phyloP scores from a whole-genome alignment of 2,329 filamentous ascomycete genomes.

The Stagonosporopsis cucurbitacearum region DNA sequence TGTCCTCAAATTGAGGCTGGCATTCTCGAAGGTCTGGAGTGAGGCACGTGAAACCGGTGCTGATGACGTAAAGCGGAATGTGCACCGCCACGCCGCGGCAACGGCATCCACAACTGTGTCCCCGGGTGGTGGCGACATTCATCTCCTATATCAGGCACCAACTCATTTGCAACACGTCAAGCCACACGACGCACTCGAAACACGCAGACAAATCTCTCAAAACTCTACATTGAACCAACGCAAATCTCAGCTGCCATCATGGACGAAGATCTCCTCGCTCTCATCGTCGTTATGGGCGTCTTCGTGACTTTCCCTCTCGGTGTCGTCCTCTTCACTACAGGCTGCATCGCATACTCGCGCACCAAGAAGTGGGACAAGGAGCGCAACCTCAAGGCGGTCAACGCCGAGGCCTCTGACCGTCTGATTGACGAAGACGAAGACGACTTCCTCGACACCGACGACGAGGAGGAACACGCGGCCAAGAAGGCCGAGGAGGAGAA shows the following conservation, averaged over 20 bases:
- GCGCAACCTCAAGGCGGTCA: constrained; percentile 32
- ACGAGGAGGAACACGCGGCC: constrained; percentile 37
- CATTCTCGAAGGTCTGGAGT: not conserved
- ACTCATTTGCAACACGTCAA: not conserved
- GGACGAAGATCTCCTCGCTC: constrained; percentile 39
- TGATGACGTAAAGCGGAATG: constrained; percentile 17
- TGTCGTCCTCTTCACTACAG: constrained; percentile 31
- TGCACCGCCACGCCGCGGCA: constrained; percentile 15
- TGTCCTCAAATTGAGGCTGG: not conserved
- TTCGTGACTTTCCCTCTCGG: constrained; percentile 35
- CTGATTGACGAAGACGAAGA: constrained; percentile 30
- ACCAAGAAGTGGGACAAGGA: constrained; percentile 42
- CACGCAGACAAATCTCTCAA: not conserved
- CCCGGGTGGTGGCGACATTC: constrained; percentile 15
- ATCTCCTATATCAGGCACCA: constrained; percentile 21
- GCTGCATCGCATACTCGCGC: constrained; percentile 37
- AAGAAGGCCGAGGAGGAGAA: constrained; percentile 39
- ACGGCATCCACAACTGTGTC: constrained; percentile 13
- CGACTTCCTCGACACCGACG: constrained; percentile 42
- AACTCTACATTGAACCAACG: not conserved
- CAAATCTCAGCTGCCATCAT: constrained; percentile 17
- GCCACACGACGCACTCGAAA: not conserved
- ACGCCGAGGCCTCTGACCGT: constrained; percentile 30
- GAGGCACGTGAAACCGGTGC: constrained; percentile 2
- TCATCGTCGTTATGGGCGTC: constrained; percentile 32